These are phyloP conservation scores for Hemisphaericaspora nanyangensis DNA, from an alignment of 805 yeast species.

Conservation along the genomic window DNA sequence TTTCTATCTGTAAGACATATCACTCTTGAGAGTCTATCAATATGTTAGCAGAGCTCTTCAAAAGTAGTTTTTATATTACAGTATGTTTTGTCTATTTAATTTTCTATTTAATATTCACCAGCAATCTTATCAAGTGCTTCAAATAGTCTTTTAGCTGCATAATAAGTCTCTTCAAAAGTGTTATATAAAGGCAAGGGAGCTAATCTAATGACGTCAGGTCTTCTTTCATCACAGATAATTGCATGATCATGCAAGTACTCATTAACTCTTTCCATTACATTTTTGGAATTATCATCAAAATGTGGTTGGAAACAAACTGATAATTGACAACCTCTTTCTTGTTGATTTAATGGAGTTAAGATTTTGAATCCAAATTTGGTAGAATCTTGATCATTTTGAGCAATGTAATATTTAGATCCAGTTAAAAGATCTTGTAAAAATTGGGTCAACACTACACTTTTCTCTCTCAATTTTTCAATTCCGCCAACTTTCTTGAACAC, in stretches of 20 bases:
- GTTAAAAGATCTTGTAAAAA: constrained; percentile 49
- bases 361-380: constrained; percentile 51
- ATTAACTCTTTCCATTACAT: constrained; percentile 62
- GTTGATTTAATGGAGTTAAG: constrained; percentile 60
- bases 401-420: constrained; percentile 44
- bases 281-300: constrained; percentile 27
- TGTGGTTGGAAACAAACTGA: constrained; percentile 61
- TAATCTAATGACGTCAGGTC: constrained; percentile 86
- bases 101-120: neutral
- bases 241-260: constrained; percentile 51
- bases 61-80: too few species aligned
- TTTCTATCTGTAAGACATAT: too few species aligned
- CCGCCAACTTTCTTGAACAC: constrained; percentile 63
- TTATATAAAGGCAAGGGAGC: constrained; percentile 87
- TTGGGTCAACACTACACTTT: constrained; percentile 55
- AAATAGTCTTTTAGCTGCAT: constrained; percentile 43
- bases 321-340: constrained; percentile 76
- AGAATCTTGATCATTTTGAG: constrained; percentile 14
- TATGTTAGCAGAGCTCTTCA: too few species aligned
- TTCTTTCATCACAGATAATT: constrained; percentile 80
- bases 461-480: constrained; percentile 49
- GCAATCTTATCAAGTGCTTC: constrained; percentile 26
- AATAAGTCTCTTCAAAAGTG: constrained; percentile 59
- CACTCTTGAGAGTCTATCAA: too few species aligned
- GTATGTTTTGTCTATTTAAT: too few species aligned